phyloP scores from a whole-genome alignment of 345 rosid species.

The Adansonia digitata region DNA sequence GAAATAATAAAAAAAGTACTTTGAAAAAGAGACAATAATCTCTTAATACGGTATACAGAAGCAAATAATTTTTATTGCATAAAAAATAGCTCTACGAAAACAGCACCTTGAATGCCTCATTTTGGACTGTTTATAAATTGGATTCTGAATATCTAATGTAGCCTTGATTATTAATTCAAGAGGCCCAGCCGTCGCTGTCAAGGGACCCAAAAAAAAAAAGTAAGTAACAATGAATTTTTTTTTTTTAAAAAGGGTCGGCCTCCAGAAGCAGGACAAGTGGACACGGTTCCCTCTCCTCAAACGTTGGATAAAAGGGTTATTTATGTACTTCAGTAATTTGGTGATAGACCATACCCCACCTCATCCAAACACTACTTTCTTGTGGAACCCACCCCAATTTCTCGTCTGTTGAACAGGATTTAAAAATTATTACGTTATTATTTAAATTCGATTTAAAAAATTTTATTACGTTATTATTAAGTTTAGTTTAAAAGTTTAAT shows the following conservation, averaged over 20 bases:
- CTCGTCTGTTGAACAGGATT: no score
- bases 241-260: neutral
- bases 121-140: no score
- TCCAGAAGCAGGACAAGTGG: conserved; percentile 12
- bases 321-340: neutral
- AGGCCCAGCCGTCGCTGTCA: neutral
- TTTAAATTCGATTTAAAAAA: no score
- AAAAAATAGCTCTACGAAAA: no score
- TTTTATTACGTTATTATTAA: no score
- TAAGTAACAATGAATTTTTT: neutral
- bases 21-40: no score
- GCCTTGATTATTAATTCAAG: neutral
- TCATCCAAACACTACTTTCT: conserved; percentile 20
- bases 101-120: no score
- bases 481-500: no score
- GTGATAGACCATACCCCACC: neutral
- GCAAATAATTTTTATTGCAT: no score
- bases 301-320: neutral
- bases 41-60: no score
- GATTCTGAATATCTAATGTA: neutral
- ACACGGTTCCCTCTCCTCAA: conserved; percentile 17
- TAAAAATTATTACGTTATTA: no score
- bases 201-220: neutral
- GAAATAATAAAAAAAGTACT: no score
- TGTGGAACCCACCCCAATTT: conserved; percentile 21